Evolutionary conservation across 768 basidiomycete species (phyloP), one percentile per base, ranked within the genome.

Genomic region (Suillus cothurnatus): DNA sequence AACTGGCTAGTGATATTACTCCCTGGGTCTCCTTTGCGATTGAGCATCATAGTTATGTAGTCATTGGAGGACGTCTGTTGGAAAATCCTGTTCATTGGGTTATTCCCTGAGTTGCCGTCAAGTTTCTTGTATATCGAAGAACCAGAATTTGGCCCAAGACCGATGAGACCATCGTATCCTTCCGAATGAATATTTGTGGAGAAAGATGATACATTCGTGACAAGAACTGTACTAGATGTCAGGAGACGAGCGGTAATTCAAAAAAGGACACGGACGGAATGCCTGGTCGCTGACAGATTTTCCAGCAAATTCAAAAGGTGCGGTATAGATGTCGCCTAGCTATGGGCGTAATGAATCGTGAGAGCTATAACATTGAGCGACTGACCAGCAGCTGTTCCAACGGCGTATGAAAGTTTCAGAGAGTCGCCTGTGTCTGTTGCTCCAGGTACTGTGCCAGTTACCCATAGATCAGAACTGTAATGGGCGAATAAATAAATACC

Each of bases 401-500:
- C 84, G 9, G 92, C 91, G 68, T 93, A 93, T 8, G 81, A 76
- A 23, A 93, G 74, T 2, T 85, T 83, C 17, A 87, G 74, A 12
- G 81, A 72, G 61, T 85, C 81, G 15, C 90, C 90, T 0, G 86
- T 81, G 68, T 89, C 85, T 52, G 78, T 83, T 41, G 86, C 78
- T 31, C 75, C 73, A 8, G 89, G 81, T 23, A 84, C 82, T 50
- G 76, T 71, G 28, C 80, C 83, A 7, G 79, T 76, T 75, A 90
- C 89, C 91, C 92, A 93, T 43, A 93, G 75, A 74, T 93, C 92
- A 45, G 91, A 89, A 69, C 92, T 93, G 66, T 41, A 38, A 63
- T 31, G 1, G 53, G 45, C 14, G 47, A 34, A 61, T 63, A 58
- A 67, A 56, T 63, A 59, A 11, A 45, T 47, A 55, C 39, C 59